These are phyloP conservation scores for Leccinum longicurvipes DNA, from an alignment of 768 basidiomycete genomes.

Conservation along the genomic window DNA sequence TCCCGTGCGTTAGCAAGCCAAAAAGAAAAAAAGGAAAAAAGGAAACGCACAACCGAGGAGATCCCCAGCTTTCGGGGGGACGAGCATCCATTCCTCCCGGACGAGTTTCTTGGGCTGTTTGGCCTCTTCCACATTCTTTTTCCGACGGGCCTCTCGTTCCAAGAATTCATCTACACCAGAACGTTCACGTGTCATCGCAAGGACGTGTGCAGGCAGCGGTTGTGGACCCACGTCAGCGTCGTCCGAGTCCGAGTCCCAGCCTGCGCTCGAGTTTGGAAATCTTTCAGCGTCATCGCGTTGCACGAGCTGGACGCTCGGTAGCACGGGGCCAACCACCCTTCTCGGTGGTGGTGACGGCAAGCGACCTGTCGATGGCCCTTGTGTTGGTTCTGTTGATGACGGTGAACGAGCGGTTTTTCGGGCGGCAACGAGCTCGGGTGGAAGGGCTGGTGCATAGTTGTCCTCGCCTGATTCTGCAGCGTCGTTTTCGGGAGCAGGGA, in stretches of 20 bases:
- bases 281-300: conserved; percentile 13
- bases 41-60: conserved; percentile 68
- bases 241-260: conserved; percentile 63
- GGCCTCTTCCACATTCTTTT: conserved; percentile 75
- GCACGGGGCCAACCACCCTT: conserved; percentile 51
- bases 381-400: conserved; percentile 15
- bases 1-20: neutral
- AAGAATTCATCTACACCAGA: conserved; percentile 81
- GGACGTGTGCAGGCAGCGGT: conserved; percentile 53
- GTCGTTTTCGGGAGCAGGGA: conserved; percentile 20
- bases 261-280: conserved; percentile 27
- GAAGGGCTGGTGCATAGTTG: conserved; percentile 69
- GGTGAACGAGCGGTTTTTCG: conserved; percentile 32
- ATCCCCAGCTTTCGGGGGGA: conserved; percentile 81
- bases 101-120: conserved; percentile 71
- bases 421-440: conserved; percentile 60
- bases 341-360: conserved; percentile 19
- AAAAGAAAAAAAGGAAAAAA: neutral
- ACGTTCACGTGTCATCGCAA: conserved; percentile 36
- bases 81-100: conserved; percentile 98
- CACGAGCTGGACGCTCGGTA: conserved; percentile 40
- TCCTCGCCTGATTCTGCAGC: conserved; percentile 47
- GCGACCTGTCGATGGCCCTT: conserved; percentile 24
- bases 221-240: conserved; percentile 85
- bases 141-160: conserved; percentile 76